These are phyloP conservation scores for Kalaharituber pfeilii DNA, from an alignment of 2,329 filamentous ascomycete species.

Conservation along the genomic window DNA sequence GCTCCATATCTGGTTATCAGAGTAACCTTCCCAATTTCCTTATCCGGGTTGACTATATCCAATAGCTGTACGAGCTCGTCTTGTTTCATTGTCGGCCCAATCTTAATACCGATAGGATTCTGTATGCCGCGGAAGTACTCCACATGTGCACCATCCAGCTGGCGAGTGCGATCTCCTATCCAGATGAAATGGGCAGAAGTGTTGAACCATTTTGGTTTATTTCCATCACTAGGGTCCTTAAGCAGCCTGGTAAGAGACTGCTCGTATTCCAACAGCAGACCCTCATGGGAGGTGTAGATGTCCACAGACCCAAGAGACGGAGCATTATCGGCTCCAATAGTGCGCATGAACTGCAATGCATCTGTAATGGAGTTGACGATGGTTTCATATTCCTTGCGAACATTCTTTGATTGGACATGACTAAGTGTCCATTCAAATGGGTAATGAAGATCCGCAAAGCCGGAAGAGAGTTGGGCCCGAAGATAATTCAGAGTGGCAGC, in stretches of 20 bases:
- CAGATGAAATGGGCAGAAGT: conserved; percentile 94
- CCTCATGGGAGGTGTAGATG: conserved; percentile 89
- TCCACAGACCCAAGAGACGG: conserved; percentile 80
- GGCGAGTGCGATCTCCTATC: conserved; percentile 92
- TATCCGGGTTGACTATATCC: conserved; percentile 63
- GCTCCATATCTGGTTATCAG: conserved; percentile 92
- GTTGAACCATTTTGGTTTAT: conserved; percentile 49
- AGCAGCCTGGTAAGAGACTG: conserved; percentile 65
- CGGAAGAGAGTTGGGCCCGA: conserved; percentile 62
- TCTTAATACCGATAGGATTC: conserved; percentile 92
- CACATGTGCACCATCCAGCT: conserved; percentile 82
- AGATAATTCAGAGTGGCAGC: conserved; percentile 90
- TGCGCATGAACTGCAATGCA: conserved; percentile 83
- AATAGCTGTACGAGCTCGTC: conserved; percentile 63
- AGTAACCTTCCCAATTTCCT: conserved; percentile 82
- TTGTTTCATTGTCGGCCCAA: conserved; percentile 67
- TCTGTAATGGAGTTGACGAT: conserved; percentile 80
- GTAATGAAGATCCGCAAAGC: conserved; percentile 82
- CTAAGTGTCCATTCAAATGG: conserved; percentile 90
- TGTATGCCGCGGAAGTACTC: conserved; percentile 94
- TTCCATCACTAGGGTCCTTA: conserved; percentile 40
- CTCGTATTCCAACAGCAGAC: conserved; percentile 85
- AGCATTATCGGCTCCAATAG: conserved; percentile 73
- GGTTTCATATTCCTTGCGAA: conserved; percentile 69
- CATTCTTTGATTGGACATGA: conserved; percentile 65